Percentiles rank a stretch among this genome's conserved stretches.
Evolutionary conservation across 768 basidiomycete species (phyloP).

Genomic region (Amanita pseudoporphyria): DNA sequence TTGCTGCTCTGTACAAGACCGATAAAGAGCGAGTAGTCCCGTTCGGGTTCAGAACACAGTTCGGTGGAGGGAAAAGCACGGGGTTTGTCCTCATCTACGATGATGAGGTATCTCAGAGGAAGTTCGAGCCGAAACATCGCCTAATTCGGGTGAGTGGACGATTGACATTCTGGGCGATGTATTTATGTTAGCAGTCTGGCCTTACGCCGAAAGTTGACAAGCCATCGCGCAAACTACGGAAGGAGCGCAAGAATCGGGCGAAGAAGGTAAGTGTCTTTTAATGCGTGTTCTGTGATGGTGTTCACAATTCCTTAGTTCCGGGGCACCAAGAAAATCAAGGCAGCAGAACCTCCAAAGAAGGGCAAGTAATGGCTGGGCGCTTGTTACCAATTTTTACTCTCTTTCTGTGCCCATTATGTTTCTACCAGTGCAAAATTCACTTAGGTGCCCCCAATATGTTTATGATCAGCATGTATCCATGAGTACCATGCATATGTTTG

Average conservation of each 20-base stretch:
- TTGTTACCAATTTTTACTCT: constrained; percentile 20
- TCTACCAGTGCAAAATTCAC: background rate
- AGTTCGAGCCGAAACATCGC: constrained; percentile 95
- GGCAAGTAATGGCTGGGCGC: constrained; percentile 54
- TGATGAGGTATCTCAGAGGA: constrained; percentile 87
- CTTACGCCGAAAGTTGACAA: constrained; percentile 72
- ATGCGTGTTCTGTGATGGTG: constrained; percentile 7
- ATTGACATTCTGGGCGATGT: background rate
- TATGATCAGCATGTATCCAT: constrained; percentile 10
- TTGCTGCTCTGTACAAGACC: constrained; percentile 88
- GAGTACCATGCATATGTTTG: constrained; percentile 15
- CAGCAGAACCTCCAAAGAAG: constrained; percentile 87
- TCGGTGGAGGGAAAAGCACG: constrained; percentile 96
- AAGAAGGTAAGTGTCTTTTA: constrained; percentile 67
- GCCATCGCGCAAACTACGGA: constrained; percentile 93
- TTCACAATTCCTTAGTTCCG: constrained; percentile 51
- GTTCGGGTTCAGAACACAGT: constrained; percentile 91
- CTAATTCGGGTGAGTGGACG: constrained; percentile 74
- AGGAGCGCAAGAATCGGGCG: constrained; percentile 98
- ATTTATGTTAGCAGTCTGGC: constrained; percentile 40
- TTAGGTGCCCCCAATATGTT: constrained; percentile 9
- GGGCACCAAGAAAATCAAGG: constrained; percentile 94
- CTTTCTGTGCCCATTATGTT: constrained; percentile 16
- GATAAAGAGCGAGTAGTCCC: constrained; percentile 85
- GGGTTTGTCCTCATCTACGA: constrained; percentile 99